Conservation (phyloP, 2,329 filamentous ascomycete genomes). For the Parafenestella ontariensis region DNA sequence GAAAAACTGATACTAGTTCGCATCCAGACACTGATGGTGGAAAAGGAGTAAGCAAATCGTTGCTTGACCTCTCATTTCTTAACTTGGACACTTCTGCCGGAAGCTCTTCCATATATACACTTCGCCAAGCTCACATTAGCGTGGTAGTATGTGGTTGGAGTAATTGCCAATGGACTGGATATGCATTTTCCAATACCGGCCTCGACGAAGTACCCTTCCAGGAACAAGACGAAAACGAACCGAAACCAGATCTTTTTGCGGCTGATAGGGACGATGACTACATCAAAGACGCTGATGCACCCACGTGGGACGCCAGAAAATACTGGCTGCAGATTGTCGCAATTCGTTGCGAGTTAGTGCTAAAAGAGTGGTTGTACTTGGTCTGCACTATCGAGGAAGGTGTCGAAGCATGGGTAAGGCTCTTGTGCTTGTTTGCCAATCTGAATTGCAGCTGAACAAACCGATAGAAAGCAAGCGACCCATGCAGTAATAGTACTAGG, state of each 20-base stretch:
- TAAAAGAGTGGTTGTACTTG: constrained; percentile 8
- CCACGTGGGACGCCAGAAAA: constrained; percentile 12
- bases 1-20: not conserved
- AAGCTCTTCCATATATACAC: too few species aligned
- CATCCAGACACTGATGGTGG: not conserved
- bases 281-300: not conserved
- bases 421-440: not conserved
- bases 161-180: constrained; percentile 1
- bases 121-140: too few species aligned
- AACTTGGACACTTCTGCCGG: too few species aligned
- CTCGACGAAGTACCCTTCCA: not conserved
- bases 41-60: not conserved
- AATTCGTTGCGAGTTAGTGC: not conserved
- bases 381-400: constrained; percentile 10
- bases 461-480: not conserved
- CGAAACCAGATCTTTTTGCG: constrained; percentile 1
- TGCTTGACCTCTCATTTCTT: not conserved
- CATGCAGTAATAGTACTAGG: not conserved
- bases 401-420: constrained; percentile 5
- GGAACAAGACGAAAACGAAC: not conserved
- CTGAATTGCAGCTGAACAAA: not conserved
- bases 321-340: constrained; percentile 13
- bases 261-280: not conserved
- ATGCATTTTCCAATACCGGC: not conserved
- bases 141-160: not conserved